Conservation (phyloP, 331 rosid genomes). For the Cucumis variabilis region DNA sequence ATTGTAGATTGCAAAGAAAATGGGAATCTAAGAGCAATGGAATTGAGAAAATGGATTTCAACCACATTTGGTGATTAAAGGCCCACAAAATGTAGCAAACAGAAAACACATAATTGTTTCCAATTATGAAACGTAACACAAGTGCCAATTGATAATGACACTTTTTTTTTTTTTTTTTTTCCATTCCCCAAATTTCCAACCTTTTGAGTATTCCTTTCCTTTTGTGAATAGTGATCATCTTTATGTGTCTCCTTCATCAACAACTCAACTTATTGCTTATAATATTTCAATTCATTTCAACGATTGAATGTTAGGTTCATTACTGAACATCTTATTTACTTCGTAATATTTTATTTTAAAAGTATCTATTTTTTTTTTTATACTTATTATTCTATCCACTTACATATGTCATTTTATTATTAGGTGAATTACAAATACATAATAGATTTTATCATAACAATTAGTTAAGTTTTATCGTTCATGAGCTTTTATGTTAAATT, state of each 20-base stretch:
- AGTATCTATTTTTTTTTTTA: too few species aligned
- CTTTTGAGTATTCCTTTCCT: neutral
- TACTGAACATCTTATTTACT: too few species aligned
- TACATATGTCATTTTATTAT: neutral
- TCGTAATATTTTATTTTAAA: too few species aligned
- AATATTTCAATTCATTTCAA: neutral
- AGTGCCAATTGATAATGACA: neutral
- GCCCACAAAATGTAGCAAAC: neutral
- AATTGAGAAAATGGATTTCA: neutral
- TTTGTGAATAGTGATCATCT: neutral
- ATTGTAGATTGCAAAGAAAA: neutral
- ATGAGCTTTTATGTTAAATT: too few species aligned
- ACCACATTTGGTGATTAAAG: neutral
- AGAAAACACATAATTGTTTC: neutral
- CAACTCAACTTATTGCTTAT: neutral
- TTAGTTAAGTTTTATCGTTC: too few species aligned
- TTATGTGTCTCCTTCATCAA: neutral
- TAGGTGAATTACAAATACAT: too few species aligned
- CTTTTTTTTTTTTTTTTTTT: neutral
- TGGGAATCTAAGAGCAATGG: neutral
- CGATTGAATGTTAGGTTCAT: too few species aligned
- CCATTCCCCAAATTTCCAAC: neutral
- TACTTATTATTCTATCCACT: neutral
- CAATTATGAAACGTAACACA: neutral
- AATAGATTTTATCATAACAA: too few species aligned